Percentiles rank a stretch among this genome's conserved stretches.
Evolutionary conservation across 2,329 filamentous ascomycete genomes (phyloP).

Genomic region (Eurotiales sp.): DNA sequence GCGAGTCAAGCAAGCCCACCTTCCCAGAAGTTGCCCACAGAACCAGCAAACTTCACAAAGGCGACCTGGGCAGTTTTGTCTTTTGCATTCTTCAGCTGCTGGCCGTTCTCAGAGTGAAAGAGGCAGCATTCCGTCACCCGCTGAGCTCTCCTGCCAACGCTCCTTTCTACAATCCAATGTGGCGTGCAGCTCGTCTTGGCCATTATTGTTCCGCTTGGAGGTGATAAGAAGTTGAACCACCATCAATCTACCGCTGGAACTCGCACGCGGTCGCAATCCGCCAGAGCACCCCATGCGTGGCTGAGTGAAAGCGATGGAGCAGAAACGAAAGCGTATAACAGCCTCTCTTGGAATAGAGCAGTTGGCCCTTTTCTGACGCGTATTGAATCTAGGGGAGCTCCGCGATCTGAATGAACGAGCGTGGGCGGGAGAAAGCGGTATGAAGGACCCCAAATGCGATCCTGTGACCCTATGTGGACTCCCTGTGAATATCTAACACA

Average conservation of each 20-base stretch:
- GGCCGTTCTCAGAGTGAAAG: no score
- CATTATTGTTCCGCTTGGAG: constrained; percentile 28
- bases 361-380: constrained; percentile 1
- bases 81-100: no score
- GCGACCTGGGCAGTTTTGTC: no score
- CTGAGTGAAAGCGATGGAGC: constrained; percentile 41
- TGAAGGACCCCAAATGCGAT: no score
- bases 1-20: constrained; percentile 1
- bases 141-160: background rate
- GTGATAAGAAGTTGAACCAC: constrained; percentile 33
- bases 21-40: background rate
- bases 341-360: background rate
- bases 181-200: constrained; percentile 33
- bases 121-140: no score
- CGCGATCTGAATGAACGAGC: constrained; percentile 81
- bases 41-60: background rate
- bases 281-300: constrained; percentile 15
- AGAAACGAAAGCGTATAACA: constrained; percentile 46
- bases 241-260: constrained; percentile 24
- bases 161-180: constrained; percentile 28
- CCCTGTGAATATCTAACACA: constrained; percentile 20
- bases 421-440: constrained; percentile 88
- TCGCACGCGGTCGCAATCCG: constrained; percentile 14
- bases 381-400: constrained; percentile 66
- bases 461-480: no score